Conservation (phyloP, 2,329 filamentous ascomycete genomes). For the Penicillium sp. region DNA sequence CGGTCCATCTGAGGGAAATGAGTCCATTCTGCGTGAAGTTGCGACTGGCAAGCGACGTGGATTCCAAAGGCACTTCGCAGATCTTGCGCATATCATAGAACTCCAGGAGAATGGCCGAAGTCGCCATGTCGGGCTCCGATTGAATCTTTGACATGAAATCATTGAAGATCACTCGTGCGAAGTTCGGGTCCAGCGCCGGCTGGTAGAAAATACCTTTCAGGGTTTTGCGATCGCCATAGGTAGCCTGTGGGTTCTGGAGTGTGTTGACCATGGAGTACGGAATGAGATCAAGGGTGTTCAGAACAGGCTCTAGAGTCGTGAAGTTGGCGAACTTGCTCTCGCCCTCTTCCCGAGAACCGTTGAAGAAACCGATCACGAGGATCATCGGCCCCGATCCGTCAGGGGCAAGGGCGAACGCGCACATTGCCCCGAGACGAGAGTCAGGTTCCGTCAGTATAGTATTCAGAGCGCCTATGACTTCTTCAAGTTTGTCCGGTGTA, state of each 20-base stretch:
- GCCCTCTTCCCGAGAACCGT: slow-evolving; percentile 40
- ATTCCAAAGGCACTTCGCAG: slow-evolving; percentile 34
- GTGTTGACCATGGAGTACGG: slow-evolving; percentile 47
- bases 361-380: slow-evolving; percentile 37
- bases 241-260: slow-evolving; percentile 39
- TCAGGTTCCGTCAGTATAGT: slow-evolving; percentile 60
- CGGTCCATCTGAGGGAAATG: slow-evolving; percentile 45
- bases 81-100: slow-evolving; percentile 45
- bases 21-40: slow-evolving; percentile 49
- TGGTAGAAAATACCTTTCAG: slow-evolving; percentile 50
- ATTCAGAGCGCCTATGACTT: slow-evolving; percentile 25
- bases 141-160: slow-evolving; percentile 32
- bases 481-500: slow-evolving; percentile 25
- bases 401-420: slow-evolving; percentile 31
- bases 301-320: slow-evolving; percentile 39
- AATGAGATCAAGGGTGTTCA: slow-evolving; percentile 42
- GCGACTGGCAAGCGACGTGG: slow-evolving; percentile 50
- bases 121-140: slow-evolving; percentile 30
- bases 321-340: slow-evolving; percentile 39
- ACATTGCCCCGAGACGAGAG: slow-evolving; percentile 50
- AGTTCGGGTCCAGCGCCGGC: slow-evolving; percentile 41
- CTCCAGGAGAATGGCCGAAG: slow-evolving; percentile 43
- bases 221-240: slow-evolving; percentile 42
- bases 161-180: slow-evolving; percentile 34
- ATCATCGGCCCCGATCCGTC: slow-evolving; percentile 33